Conservation (phyloP, 257 asterid genomes). For the Galeopsis tetrahit region DNA sequence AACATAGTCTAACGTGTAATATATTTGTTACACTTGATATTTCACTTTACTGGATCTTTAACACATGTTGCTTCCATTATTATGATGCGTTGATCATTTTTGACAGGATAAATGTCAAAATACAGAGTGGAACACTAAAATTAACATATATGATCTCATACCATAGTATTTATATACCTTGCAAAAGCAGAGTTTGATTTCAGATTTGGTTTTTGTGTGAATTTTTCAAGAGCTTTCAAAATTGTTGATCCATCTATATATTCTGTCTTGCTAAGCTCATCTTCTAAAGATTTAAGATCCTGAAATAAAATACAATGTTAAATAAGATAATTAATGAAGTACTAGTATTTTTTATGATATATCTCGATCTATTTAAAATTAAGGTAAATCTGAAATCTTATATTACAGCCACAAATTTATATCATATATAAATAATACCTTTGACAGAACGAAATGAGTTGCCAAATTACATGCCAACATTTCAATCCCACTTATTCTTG, state of each 20-base stretch:
- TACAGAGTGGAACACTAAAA: too few relatives aligned
- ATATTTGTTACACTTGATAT: too few relatives aligned
- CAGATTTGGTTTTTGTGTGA: constrained; percentile 8
- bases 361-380: too few relatives aligned
- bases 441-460: constrained; percentile 21
- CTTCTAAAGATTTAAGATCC: constrained; percentile 13
- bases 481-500: constrained; percentile 21
- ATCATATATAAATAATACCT: constrained; percentile 6
- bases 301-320: neutral
- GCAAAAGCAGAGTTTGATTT: constrained; percentile 4
- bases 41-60: too few relatives aligned
- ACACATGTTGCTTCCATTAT: too few relatives aligned
- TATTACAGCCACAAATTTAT: neutral
- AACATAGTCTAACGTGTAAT: neutral
- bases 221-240: neutral
- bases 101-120: too few relatives aligned
- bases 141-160: too few relatives aligned
- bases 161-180: too few relatives aligned
- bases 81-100: too few relatives aligned
- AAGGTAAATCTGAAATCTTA: neutral
- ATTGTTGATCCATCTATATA: neutral
- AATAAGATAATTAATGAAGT: neutral
- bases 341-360: too few relatives aligned
- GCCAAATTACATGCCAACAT: constrained; percentile 28
- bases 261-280: neutral